These are phyloP conservation scores for Euptelea pleiosperma DNA, from an alignment of 164 flowering plant genomes.

Conservation along the genomic window DNA sequence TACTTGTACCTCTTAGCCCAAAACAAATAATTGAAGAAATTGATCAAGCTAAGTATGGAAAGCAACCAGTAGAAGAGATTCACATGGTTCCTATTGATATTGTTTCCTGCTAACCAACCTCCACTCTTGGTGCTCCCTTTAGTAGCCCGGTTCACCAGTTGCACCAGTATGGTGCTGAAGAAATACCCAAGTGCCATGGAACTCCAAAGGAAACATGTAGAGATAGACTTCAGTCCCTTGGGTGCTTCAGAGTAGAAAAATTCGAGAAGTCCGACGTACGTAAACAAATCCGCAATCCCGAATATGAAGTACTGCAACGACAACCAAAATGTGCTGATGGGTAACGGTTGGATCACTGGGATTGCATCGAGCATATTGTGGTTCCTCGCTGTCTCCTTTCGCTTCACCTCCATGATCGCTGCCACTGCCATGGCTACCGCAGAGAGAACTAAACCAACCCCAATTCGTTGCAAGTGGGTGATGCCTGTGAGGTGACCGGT, in stretches of 20 bases:
- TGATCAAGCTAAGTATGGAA: constrained; percentile 37
- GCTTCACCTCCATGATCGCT: constrained; percentile 39
- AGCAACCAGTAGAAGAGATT: constrained; percentile 57
- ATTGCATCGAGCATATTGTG: constrained; percentile 39
- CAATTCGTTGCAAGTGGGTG: constrained; percentile 53
- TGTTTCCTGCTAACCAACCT: constrained; percentile 56
- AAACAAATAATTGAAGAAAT: constrained; percentile 38
- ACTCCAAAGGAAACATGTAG: constrained; percentile 49
- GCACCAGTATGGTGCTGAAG: constrained; percentile 44
- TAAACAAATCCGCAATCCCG: constrained; percentile 58
- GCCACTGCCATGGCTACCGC: constrained; percentile 46
- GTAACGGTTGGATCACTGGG: constrained; percentile 41
- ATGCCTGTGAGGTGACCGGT: constrained; percentile 48
- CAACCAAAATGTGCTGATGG: constrained; percentile 45
- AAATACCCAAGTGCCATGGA: constrained; percentile 52
- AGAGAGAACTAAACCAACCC: constrained; percentile 46
- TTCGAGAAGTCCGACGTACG: constrained; percentile 48
- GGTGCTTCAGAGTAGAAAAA: constrained; percentile 60
- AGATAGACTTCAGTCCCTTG: constrained; percentile 34
- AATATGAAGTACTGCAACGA: constrained; percentile 53
- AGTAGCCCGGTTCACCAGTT: constrained; percentile 40
- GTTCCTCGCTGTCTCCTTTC: constrained; percentile 33
- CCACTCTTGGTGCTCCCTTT: constrained; percentile 22
- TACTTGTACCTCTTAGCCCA: constrained; percentile 50
- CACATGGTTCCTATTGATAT: constrained; percentile 46